Base-by-base conservation (phyloP, 495 filamentous ascomycete genomes). In the Penicillium bialowiezense region DNA sequence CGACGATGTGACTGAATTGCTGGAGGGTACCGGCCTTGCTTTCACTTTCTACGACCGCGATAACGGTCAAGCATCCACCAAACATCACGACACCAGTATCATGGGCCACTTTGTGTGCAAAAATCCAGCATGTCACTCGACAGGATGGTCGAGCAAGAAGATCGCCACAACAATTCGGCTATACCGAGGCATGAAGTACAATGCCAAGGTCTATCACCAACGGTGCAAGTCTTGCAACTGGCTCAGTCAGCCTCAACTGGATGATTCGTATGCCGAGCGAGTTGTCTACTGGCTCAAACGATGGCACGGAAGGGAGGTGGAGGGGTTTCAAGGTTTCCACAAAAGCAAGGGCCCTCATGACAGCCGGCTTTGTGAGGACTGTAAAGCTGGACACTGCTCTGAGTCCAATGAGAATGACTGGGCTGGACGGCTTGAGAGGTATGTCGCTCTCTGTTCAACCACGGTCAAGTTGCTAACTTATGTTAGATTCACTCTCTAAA, bases 181-280 rank as follows among this genome's bases (percentile, higher is more conserved):
- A 57, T 79, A 76, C 58, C 51, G 54, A 18, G 50, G 47, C 17
- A 23, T 48, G 28, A 43, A 47, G 57, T 79, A 79, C 56, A 79
- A 77, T 62, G 73, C 72, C n/a, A 51, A 67, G 54, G 74, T 79
- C 31, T 79, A 73, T 55, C 60, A 75, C 48, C 72, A 79, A 64
- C 68, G 59, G 21, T 79, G 73, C 56, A 26, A 26, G 8, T 26
- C 23, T 26, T 26, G 23, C 23, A 26, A 26, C 4, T 8, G 23
- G 23, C 23, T 26, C 23, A 26, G 23, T 26, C 23, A 8, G 8
- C 23, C 23, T 8, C 8, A 4, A 8, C 23, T 26, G 8, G 23
- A 75, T 58, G 44, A 60, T 44, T 70, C 65, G 33, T 80, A 80
- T 56, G 72, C 70, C 49, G 71, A 77, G 50, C 64, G 77, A 51